These are phyloP conservation scores for Setaria italica DNA, from an alignment of 202 grass and related monocot genomes.

Conservation along the genomic window DNA sequence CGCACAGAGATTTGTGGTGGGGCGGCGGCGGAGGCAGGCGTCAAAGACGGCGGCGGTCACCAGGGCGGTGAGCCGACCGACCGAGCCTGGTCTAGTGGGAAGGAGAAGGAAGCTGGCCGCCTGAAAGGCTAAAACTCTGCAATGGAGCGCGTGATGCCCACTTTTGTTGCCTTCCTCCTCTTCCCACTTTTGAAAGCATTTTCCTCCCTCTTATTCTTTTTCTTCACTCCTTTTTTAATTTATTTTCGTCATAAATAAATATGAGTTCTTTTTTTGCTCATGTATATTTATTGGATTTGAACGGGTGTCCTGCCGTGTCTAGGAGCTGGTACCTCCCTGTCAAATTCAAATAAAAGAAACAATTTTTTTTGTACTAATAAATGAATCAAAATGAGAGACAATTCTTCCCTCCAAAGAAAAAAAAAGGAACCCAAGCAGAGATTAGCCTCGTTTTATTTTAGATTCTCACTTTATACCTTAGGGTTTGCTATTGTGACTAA, in stretches of 20 bases:
- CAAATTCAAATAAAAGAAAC: background rate
- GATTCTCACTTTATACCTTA: background rate
- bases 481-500: background rate
- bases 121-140: constrained; percentile 23
- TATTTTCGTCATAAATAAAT: background rate
- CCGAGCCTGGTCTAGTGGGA: background rate
- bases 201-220: background rate
- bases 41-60: constrained; percentile 44
- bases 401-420: background rate
- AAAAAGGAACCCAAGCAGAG: background rate
- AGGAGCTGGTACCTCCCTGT: background rate
- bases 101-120: constrained; percentile 28
- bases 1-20: background rate
- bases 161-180: constrained; percentile 47
- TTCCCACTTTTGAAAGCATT: constrained; percentile 33
- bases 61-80: constrained; percentile 31
- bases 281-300: background rate
- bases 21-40: constrained; percentile 16
- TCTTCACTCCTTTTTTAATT: background rate
- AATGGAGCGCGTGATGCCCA: constrained; percentile 33
- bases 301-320: constrained; percentile 14
- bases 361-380: too few relatives aligned
- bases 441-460: background rate
- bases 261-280: background rate
- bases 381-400: background rate